Evolutionary conservation across 2,329 filamentous ascomycete genomes (phyloP), one percentile per base, ranked within the genome.

Genomic region (Trichoderma afroharzianum): DNA sequence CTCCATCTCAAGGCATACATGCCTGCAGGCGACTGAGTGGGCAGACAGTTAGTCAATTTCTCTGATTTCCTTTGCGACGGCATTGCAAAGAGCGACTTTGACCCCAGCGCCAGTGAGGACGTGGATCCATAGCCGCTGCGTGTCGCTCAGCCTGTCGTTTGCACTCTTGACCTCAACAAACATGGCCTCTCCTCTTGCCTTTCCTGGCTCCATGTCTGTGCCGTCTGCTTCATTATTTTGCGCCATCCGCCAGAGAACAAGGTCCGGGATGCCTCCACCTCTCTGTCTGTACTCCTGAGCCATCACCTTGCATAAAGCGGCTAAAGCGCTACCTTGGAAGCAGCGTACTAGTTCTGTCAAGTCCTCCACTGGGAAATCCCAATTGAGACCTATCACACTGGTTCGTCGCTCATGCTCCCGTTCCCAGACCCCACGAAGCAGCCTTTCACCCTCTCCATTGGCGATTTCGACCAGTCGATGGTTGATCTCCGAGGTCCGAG

Each of bases 81-180:
- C 89, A 79, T 90, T 88, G 78, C 88, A 97, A 74, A 98, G 84
- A 76, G 97, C 95, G 32, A 98, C 95, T 75, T 87, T 88, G 50
- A 98, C 88, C 3, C 96, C 95, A 1, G 95, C 94, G 1, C 92
- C 91, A 8, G 91, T 92, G 68, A 99, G 86, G 8, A 98, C 94
- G 84, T 98, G 93, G 77, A 98, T 97, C 96, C 96, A 99, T 75
- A 99, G 86, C 76, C 96, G 86, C 83, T 99, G 96, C 21, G 95
- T 97, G 84, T 99, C 96, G 81, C 95, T 98, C 77, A 99, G 84
- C 50, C 94, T 90, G 85, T 99, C 96, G 81, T 97, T 98, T 79
- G 90, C 91, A 75, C 90, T 93, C 84, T 95, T 94, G 71, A 94
- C 92, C 81, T 93, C 91, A 5, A 87, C 87, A 80, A 96, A 95